Base-by-base conservation (phyloP, 2,329 filamentous ascomycete species). In the Diatrype stigma region DNA sequence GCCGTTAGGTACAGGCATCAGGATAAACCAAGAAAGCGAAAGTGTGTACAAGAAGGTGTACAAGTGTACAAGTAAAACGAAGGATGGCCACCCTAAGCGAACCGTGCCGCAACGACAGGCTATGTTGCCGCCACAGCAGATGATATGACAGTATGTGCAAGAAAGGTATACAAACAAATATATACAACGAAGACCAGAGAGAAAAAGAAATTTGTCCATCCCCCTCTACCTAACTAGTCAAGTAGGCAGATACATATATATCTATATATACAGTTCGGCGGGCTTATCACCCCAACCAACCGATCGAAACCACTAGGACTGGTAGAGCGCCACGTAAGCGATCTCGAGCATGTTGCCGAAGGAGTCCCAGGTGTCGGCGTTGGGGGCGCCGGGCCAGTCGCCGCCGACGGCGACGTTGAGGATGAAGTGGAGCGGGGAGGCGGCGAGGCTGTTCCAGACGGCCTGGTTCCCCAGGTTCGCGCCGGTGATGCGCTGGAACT, bases 261-360 rank as follows among this genome's bases (percentile, higher is more conserved):
- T n/a, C n/a, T n/a, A n/a, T n/a, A n/a, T n/a, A n/a, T n/a, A n/a
- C n/a, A n/a, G n/a, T n/a, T n/a, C n/a, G n/a, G n/a, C n/a, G n/a
- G 26, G 10, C 6, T 30, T 30, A 30, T 30, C 26, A 10, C 5
- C 10, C 26, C 26, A 10, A 30, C 10, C 26, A 30, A 30, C 10
- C 26, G 26, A 30, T 30, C 6, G 26, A 30, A 10, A 30, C 45
- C 50, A 61, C 10, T 49, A 26, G 12, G 63, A 56, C 30, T 61
- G 35, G 56, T 67, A 67, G 0, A 65, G 61, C 16, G 75, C 75
- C 16, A 80, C 74, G 52, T 80, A 80, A 44, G 68, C 71, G 22
- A 79, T 70, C 61, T 81, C 78, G 72, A 81, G 75, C 65, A 76
- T 74, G 60, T 67, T 73, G 38, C 71, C 75, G 17, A 61, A 73